These are phyloP conservation scores for Pestalotiopsis sp. DNA, from an alignment of 2,329 filamentous ascomycete species.

Conservation along the genomic window DNA sequence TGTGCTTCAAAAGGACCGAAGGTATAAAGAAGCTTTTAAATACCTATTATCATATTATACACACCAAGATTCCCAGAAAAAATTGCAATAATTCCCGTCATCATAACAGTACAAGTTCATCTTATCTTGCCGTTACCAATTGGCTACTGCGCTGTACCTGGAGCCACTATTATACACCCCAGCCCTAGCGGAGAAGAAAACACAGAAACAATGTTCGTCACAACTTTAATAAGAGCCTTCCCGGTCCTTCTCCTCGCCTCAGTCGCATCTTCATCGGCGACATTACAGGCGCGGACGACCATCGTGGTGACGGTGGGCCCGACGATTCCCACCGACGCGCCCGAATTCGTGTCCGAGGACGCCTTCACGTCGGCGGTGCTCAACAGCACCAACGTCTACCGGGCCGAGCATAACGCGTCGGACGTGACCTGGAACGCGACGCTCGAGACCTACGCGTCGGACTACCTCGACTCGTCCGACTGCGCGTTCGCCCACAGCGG, in stretches of 20 bases:
- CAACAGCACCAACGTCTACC: conserved; percentile 67
- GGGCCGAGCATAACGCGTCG: conserved; percentile 61
- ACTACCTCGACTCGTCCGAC: conserved; percentile 43
- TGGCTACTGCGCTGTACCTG: neutral
- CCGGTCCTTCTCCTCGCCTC: neutral
- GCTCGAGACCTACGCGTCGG: conserved; percentile 52
- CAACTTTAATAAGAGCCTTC: neutral
- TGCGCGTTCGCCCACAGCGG: conserved; percentile 58
- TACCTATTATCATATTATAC: no score
- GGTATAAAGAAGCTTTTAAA: neutral
- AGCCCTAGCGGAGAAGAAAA: neutral
- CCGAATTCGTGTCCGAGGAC: conserved; percentile 33
- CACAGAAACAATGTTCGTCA: neutral
- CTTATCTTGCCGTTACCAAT: neutral
- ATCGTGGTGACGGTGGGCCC: conserved; percentile 25
- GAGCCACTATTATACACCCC: neutral
- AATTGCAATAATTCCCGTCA: neutral
- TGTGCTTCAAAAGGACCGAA: neutral
- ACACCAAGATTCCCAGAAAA: neutral
- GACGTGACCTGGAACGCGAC: conserved; percentile 66
- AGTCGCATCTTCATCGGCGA: neutral
- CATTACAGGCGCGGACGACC: conserved; percentile 23
- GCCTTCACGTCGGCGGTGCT: conserved; percentile 59
- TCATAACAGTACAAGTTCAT: neutral
- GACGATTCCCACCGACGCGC: conserved; percentile 23